Conservation (phyloP, 805 yeast species). For the Starmerella bombi region DNA sequence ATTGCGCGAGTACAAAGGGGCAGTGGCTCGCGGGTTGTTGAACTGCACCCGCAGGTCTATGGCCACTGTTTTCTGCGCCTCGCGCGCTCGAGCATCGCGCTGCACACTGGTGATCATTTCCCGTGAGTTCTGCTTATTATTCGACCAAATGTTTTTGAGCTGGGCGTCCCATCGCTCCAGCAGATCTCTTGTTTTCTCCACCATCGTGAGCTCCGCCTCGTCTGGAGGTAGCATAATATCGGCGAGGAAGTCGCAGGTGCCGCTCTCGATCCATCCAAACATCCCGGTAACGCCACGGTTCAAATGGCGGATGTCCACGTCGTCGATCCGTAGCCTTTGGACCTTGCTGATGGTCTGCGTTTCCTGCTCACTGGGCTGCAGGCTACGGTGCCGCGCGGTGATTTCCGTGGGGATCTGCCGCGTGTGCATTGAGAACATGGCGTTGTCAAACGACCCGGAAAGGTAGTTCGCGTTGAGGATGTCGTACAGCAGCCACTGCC, state of each 20-base stretch:
- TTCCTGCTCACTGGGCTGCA: neutral
- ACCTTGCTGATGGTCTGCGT: conserved; percentile 23
- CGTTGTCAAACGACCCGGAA: conserved; percentile 86
- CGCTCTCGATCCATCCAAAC: conserved; percentile 91
- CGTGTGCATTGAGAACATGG: conserved; percentile 82
- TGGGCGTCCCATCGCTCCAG: conserved; percentile 32
- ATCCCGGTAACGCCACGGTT: conserved; percentile 83
- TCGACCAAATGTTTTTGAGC: conserved; percentile 7
- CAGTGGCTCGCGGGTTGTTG: conserved; percentile 75
- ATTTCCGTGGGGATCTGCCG: conserved; percentile 36
- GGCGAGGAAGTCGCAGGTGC: conserved; percentile 86
- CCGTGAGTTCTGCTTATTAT: conserved; percentile 4
- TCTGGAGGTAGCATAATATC: conserved; percentile 71
- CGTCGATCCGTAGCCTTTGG: conserved; percentile 72
- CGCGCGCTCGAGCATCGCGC: conserved; percentile 21
- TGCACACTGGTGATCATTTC: conserved; percentile 26
- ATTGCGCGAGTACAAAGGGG: conserved; percentile 79
- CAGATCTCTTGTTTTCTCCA: conserved; percentile 29
- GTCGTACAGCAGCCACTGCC: conserved; percentile 90
- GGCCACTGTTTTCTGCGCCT: conserved; percentile 45
- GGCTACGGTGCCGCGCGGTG: neutral
- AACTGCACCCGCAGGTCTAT: conserved; percentile 68
- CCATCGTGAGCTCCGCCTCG: conserved; percentile 36
- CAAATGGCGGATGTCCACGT: conserved; percentile 73
- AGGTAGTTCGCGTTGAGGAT: conserved; percentile 68